A percentile compares a stretch with the other conserved stretches of the same genome.
Conservation (phyloP, 805 yeast species). For the Candida glaebosa region DNA sequence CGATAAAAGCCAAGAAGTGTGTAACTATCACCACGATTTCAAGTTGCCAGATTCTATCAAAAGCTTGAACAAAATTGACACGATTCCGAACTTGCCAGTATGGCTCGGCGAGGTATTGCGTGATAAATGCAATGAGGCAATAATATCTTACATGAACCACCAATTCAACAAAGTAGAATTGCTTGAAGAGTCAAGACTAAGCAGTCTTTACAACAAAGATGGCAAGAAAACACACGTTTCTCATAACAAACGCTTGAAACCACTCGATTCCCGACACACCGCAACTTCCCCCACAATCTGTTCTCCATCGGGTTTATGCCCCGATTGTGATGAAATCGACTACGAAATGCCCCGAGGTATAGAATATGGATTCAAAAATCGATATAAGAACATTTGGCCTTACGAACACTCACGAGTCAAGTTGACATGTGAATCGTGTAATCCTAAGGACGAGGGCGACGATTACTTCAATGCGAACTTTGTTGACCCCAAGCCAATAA, state of each 20-base stretch:
- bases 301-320: slow-evolving; percentile 41
- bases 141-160: slow-evolving; percentile 21
- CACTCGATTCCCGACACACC: neutral
- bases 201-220: slow-evolving; percentile 18
- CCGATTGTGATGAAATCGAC: slow-evolving; percentile 37
- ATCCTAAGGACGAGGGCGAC: slow-evolving; percentile 16
- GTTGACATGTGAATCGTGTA: slow-evolving; percentile 10
- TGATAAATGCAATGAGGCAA: slow-evolving; percentile 14
- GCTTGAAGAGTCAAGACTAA: slow-evolving; percentile 31
- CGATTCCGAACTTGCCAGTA: slow-evolving; percentile 30
- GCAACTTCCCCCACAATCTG: slow-evolving; percentile 21
- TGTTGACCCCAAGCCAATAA: slow-evolving; percentile 25
- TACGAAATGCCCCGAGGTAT: slow-evolving; percentile 42
- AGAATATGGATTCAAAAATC: slow-evolving; percentile 42
- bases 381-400: slow-evolving; percentile 48
- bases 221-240: neutral
- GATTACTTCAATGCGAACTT: slow-evolving; percentile 47
- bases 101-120: slow-evolving; percentile 20
- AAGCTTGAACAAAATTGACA: slow-evolving; percentile 8
- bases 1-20: slow-evolving; percentile 8
- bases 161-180: slow-evolving; percentile 38
- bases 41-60: slow-evolving; percentile 15
- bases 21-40: slow-evolving; percentile 20
- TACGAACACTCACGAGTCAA: slow-evolving; percentile 47
- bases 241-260: neutral